Conservation (phyloP, 2,329 filamentous ascomycete genomes). For the Diaporthe amygdali region DNA sequence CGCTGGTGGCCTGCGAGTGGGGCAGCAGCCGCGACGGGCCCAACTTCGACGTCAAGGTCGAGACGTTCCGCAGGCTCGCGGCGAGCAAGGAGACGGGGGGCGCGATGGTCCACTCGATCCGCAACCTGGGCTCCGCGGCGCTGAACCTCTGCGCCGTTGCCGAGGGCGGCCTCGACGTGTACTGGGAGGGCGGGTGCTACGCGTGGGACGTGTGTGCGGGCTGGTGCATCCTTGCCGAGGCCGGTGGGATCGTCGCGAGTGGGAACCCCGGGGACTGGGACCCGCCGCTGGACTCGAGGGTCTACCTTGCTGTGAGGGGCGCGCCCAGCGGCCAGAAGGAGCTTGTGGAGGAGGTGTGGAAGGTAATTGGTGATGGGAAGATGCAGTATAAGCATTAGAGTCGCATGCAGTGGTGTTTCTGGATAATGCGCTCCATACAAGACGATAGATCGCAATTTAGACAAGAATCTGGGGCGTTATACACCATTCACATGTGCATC, state of each 20-base stretch:
- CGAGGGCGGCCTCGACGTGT: conserved; percentile 72
- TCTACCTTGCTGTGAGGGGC: conserved; percentile 67
- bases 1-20: conserved; percentile 76
- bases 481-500: background rate
- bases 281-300: conserved; percentile 61
- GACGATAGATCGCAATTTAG: background rate
- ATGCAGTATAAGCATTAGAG: conserved; percentile 49
- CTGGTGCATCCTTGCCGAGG: conserved; percentile 77
- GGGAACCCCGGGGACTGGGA: conserved; percentile 78
- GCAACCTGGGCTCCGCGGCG: conserved; percentile 75
- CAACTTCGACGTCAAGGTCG: conserved; percentile 73
- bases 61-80: conserved; percentile 67
- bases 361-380: conserved; percentile 57
- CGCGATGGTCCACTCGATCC: conserved; percentile 76
- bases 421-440: background rate
- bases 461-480: background rate
- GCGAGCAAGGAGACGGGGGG: conserved; percentile 66
- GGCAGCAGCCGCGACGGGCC: conserved; percentile 69
- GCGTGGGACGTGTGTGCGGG: conserved; percentile 86
- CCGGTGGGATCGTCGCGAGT: conserved; percentile 74
- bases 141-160: conserved; percentile 78
- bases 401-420: background rate
- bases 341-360: conserved; percentile 70
- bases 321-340: conserved; percentile 65
- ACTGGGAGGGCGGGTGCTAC: conserved; percentile 86